Evolutionary conservation across 257 asterid genomes (phyloP), one percentile per base, ranked within the genome.

Genomic region (Solanum lycopersicoides): DNA sequence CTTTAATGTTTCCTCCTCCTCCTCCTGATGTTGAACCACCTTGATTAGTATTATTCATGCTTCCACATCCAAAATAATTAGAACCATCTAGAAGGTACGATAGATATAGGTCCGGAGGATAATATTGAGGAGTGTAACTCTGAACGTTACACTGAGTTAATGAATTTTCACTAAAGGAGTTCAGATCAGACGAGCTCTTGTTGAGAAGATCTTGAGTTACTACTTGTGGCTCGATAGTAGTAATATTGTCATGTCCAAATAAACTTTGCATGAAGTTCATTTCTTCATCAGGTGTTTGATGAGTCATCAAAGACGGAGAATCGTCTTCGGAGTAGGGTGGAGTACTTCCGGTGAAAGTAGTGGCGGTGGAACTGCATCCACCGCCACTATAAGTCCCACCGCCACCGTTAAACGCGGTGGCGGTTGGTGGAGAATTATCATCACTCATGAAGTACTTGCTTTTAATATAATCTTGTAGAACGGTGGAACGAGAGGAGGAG

Each of bases 391-490:
- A 7, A 25, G 3, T 25, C 23, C 41, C 68, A 47, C 41, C 66
- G 16, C 66, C 25, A 80, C 25, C 16, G 0, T 30, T 12, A 32
- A 16, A 80, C 3, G 13, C 4, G 87, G 28, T 42, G 35, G 88
- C 9, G 56, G 79, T 15, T 28, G 47, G 53, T 42, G 34, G 7
- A 13, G 91, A 32, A 42, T 83, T 74, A 9, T 75, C 79, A 12
- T 75, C 56, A 18, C 6, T 21, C 56, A 15, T 87, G 88, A 80
- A 86, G 63, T 75, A 91, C 13, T 72, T 88, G 20, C 75, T 83
- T 74, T 77, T 90, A 80, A 96, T 93, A 89, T 96, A 96, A 41
- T 93, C 94, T 82, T 94, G 96, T 20, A 96, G 83, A 4, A 94
- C 6, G 16, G 91, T 91, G 15, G 97, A 86, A 14, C 83, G 83